Base-by-base conservation (phyloP, 2,329 filamentous ascomycete genomes). In the Aspergillus fructus region DNA sequence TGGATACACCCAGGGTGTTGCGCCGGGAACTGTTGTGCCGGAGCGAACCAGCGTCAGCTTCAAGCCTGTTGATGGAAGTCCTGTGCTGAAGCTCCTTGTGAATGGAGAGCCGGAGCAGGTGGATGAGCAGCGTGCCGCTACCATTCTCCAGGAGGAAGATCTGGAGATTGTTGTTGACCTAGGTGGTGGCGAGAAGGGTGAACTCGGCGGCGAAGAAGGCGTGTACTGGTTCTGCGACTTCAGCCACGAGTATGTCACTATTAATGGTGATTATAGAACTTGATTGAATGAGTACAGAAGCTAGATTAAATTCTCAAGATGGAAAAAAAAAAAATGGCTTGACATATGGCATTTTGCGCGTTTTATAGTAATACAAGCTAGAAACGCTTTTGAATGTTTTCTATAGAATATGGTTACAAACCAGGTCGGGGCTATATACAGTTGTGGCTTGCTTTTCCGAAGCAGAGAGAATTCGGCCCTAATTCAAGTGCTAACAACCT, bases 201-300 rank as follows among this genome's bases (percentile, higher is more conserved):
- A 70, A 59, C 67, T 71, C n/a, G 77, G 76, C 50, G 71, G 70
- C 15, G 76, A 81, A 60, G 83, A 86, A 69, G 83, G 81, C 7
- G 78, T 83, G 30, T 85, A 84, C 67, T 88, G 83, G 83, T 87
- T 85, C 63, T 88, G 85, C 70, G 85, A 88, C 74, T 87, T 88
- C 60, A 86, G 83, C 66, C 85, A 88, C 70, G 85, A 88, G 73
- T 88, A 87, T 76, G 85, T 88, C 48, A 87, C 85, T 50, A 88
- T 88, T 65, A 88, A 88, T 68, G 85, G 84, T 39, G 85, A 88
- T 71, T 88, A 88, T 71, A 74, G 85, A 66, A 87, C 85, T 33
- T 87, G 27, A 53, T 34, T 11, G 9, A 33, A 33, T 56, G 41
- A 40, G 37, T 40, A 40, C n/a, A 15, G 24, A 45, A n/a, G 42